Conservation (phyloP, 2,329 filamentous ascomycete genomes). For the Plectosphaerella cucumerina region DNA sequence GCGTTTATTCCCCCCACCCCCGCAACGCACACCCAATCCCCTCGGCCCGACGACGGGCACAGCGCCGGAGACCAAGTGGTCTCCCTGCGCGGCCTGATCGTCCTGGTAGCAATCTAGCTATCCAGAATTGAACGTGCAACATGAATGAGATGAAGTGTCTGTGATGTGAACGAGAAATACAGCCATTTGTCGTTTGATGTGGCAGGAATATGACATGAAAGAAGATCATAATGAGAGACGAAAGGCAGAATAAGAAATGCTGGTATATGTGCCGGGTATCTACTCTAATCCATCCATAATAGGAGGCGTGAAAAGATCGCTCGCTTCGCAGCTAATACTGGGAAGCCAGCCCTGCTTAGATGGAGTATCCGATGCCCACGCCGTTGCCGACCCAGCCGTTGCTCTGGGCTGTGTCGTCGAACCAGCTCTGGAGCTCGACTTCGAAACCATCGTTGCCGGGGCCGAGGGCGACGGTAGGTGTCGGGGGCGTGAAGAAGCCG, state of each 20-base stretch:
- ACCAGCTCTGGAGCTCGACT: slow-evolving; percentile 32
- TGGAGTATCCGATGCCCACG: not conserved
- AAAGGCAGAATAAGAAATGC: no score
- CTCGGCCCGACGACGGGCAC: not conserved
- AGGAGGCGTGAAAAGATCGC: no score
- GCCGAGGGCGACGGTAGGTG: slow-evolving; percentile 18
- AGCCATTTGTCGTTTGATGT: no score
- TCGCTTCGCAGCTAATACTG: no score
- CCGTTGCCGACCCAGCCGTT: slow-evolving; percentile 11
- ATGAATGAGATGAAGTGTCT: not conserved
- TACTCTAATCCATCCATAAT: no score
- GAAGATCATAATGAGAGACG: no score
- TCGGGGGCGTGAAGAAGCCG: slow-evolving; percentile 12
- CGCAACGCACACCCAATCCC: slow-evolving; percentile 1
- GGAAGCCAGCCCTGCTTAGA: not conserved
- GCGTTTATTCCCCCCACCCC: no score
- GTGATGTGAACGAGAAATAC: not conserved
- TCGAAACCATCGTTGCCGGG: slow-evolving; percentile 42
- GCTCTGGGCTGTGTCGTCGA: slow-evolving; percentile 9
- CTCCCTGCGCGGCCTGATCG: slow-evolving; percentile 4
- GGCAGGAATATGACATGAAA: no score
- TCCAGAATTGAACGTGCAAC: not conserved
- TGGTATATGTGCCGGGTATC: no score
- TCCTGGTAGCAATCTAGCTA: slow-evolving; percentile 1
- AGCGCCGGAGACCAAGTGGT: slow-evolving; percentile 8